These are phyloP conservation scores for Trichaptum fuscoviolaceum DNA, from an alignment of 768 basidiomycete species.

Conservation along the genomic window DNA sequence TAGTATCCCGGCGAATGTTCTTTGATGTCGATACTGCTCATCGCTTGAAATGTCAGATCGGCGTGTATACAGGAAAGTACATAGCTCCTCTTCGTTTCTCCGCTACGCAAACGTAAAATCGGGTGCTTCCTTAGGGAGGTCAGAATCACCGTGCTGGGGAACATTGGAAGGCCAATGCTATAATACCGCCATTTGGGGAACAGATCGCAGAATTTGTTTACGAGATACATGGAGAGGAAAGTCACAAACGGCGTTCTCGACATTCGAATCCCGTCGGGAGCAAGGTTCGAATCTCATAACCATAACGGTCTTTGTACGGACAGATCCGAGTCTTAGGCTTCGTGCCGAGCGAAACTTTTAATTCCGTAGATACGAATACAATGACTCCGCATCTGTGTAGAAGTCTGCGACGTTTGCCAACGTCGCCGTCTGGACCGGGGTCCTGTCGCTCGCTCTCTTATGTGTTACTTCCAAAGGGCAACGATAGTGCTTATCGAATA, in stretches of 20 bases:
- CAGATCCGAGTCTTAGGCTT: not conserved
- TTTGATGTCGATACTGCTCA: too few relatives aligned
- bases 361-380: not conserved
- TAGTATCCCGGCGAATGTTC: too few relatives aligned
- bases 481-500: not conserved
- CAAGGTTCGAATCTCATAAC: not conserved
- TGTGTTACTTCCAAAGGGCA: not conserved
- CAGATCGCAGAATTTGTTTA: not conserved
- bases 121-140: not conserved
- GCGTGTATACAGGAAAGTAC: too few relatives aligned
- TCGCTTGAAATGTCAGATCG: too few relatives aligned
- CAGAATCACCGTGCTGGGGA: not conserved
- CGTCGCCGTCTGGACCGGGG: not conserved
- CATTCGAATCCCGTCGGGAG: not conserved
- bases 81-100: not conserved
- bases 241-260: too few relatives aligned
- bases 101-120: not conserved
- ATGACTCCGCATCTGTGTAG: not conserved
- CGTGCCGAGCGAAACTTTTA: not conserved
- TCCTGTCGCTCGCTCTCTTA: not conserved
- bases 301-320: not conserved
- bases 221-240: not conserved
- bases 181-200: not conserved
- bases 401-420: not conserved
- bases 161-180: not conserved